A percentile compares a stretch with the other conserved stretches of the same genome.
These are phyloP conservation scores for Aciculoconidium aculeatum DNA, from an alignment of 805 yeast genomes.

Conservation along the genomic window DNA sequence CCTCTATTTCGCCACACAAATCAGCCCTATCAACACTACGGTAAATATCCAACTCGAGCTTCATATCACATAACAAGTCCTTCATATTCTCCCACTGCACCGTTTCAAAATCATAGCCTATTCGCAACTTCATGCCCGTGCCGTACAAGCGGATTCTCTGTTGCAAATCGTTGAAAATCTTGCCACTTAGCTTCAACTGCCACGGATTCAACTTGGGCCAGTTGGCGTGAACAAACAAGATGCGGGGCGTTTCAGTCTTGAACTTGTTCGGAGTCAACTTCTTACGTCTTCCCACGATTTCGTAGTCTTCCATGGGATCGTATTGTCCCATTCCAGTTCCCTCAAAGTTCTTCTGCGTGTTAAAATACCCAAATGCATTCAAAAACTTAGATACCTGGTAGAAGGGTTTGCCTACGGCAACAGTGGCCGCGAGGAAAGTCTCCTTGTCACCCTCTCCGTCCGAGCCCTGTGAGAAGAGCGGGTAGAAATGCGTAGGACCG, in stretches of 20 bases:
- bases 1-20: conserved; percentile 46
- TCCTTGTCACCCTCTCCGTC: conserved; percentile 83
- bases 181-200: conserved; percentile 38
- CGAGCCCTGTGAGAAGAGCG: conserved; percentile 39
- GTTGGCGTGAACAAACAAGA: conserved; percentile 59
- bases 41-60: conserved; percentile 41
- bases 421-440: conserved; percentile 67
- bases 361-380: conserved; percentile 46
- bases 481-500: conserved; percentile 38
- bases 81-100: conserved; percentile 58
- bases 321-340: conserved; percentile 78
- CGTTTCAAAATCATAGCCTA: conserved; percentile 54
- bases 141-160: conserved; percentile 55
- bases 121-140: conserved; percentile 43
- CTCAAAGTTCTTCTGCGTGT: conserved; percentile 33
- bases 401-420: conserved; percentile 39
- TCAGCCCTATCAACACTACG: conserved; percentile 33
- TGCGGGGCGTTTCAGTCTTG: conserved; percentile 17
- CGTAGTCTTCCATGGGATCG: conserved; percentile 59
- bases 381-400: conserved; percentile 52
- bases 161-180: conserved; percentile 37
- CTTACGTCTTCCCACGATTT: conserved; percentile 8
- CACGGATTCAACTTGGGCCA: conserved; percentile 65
- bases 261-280: conserved; percentile 7
- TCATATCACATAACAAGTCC: conserved; percentile 46